Percentiles rank a stretch among this genome's conserved stretches.
phyloP scores from a whole-genome alignment of 208 protist species.

The Crithidia fasciculata region DNA sequence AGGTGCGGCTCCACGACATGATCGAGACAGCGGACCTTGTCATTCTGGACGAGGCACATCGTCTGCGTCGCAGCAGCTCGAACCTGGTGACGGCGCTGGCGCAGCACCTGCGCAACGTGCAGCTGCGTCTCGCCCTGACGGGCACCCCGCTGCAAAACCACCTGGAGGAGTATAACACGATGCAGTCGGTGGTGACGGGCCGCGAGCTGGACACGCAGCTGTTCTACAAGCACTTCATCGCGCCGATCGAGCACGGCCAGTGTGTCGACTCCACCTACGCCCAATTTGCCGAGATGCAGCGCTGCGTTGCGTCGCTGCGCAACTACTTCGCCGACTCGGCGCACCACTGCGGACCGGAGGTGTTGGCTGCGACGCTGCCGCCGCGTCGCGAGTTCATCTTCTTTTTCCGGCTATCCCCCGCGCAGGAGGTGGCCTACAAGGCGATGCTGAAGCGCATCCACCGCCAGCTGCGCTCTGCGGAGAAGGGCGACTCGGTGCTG shows the following conservation, averaged over 20 bases:
- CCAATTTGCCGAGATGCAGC: conserved; percentile 84
- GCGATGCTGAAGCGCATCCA: conserved; percentile 45
- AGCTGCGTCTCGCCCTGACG: conserved; percentile 86
- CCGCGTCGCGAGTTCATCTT: conserved; percentile 70
- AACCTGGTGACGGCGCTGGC: conserved; percentile 53
- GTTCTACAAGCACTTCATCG: conserved; percentile 70
- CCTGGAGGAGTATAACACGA: conserved; percentile 90
- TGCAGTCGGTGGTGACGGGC: conserved; percentile 83
- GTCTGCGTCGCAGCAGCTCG: conserved; percentile 54
- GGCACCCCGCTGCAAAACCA: conserved; percentile 92
- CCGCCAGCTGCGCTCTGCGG: conserved; percentile 12
- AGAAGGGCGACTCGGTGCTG: conserved; percentile 29
- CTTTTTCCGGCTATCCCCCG: conserved; percentile 60
- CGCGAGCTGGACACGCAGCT: conserved; percentile 46
- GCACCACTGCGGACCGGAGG: conserved; percentile 79
- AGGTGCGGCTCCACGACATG: conserved; percentile 57
- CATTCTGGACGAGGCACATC: conserved; percentile 85
- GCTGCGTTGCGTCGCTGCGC: conserved; percentile 72
- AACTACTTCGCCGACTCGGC: conserved; percentile 66
- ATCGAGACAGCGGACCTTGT: conserved; percentile 78
- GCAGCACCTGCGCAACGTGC: conserved; percentile 54
- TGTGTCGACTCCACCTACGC: conserved; percentile 68
- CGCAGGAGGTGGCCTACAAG: conserved; percentile 77
- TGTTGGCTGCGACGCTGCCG: conserved; percentile 72
- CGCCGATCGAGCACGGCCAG: conserved; percentile 70